phyloP scores from a whole-genome alignment of 495 filamentous ascomycete genomes.

The Glarea lozoyensis region DNA sequence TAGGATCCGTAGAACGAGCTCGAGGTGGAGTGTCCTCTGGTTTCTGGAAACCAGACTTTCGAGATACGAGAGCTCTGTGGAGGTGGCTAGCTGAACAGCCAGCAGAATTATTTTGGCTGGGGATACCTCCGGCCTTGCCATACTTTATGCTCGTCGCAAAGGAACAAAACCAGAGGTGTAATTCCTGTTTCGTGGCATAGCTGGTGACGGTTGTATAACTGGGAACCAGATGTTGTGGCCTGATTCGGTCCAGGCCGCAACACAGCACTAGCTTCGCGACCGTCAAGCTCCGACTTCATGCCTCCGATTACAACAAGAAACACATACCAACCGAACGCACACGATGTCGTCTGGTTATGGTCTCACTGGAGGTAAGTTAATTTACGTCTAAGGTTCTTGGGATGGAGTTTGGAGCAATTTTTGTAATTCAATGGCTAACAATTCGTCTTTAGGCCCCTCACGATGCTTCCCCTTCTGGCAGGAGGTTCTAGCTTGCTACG shows the following conservation, averaged over 20 bases:
- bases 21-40: constrained; percentile 40
- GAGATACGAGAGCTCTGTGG: constrained; percentile 51
- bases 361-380: constrained; percentile 61
- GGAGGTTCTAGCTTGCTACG: constrained; percentile 82
- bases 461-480: constrained; percentile 99
- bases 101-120: constrained; percentile 54
- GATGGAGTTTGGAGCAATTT: background rate
- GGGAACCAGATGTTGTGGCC: background rate
- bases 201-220: constrained; percentile 7
- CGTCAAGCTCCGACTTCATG: constrained; percentile 9
- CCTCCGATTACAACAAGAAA: constrained; percentile 7
- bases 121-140: constrained; percentile 14
- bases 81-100: constrained; percentile 49
- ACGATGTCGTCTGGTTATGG: constrained; percentile 79
- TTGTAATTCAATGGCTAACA: constrained; percentile 13
- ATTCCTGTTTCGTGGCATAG: too few species aligned
- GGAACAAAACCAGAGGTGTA: too few species aligned
- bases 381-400: background rate
- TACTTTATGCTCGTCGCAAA: too few species aligned
- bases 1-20: constrained; percentile 65
- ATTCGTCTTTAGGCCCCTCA: constrained; percentile 50
- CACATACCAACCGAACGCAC: constrained; percentile 19
- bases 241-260: constrained; percentile 6
- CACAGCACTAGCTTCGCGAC: constrained; percentile 1
- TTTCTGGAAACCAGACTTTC: constrained; percentile 51